Percentiles rank a stretch among this genome's conserved stretches.
Conservation (phyloP, 1,284 basidiomycete genomes). For the Porogramme epimiltina region DNA sequence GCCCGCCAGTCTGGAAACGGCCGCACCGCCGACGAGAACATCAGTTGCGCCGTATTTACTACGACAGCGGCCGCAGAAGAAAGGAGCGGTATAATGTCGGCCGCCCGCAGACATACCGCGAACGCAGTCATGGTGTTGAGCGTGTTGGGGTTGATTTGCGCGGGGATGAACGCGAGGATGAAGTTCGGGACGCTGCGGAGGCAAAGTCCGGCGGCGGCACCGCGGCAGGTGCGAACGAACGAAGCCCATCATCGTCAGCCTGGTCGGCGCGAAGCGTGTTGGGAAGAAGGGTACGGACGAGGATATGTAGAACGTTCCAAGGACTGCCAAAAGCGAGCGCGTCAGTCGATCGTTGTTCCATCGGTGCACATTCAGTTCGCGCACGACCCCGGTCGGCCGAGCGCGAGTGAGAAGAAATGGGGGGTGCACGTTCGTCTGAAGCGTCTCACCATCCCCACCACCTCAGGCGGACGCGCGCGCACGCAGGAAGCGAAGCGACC, state of each 20-base stretch:
- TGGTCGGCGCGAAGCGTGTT: constrained; percentile 1
- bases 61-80: background rate
- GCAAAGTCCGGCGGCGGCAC: too few relatives aligned
- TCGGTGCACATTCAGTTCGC: too few relatives aligned
- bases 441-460: too few relatives aligned
- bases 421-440: constrained; percentile 20
- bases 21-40: background rate
- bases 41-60: constrained; percentile 13
- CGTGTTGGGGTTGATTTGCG: constrained; percentile 79
- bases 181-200: constrained; percentile 80
- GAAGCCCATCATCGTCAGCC: constrained; percentile 17
- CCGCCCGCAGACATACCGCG: constrained; percentile 52
- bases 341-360: constrained; percentile 6
- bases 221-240: background rate
- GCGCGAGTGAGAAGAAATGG: too few relatives aligned
- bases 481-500: background rate
- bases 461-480: too few relatives aligned
- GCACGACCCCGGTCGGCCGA: too few relatives aligned
- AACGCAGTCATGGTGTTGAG: constrained; percentile 91
- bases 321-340: constrained; percentile 42
- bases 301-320: constrained; percentile 92
- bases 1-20: constrained; percentile 73
- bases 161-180: constrained; percentile 88
- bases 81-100: constrained; percentile 15
- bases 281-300: constrained; percentile 58